Evolutionary conservation across 2,329 filamentous ascomycete species (phyloP), one percentile per base, ranked within the genome.

Genomic region (Talaromyces sp.): DNA sequence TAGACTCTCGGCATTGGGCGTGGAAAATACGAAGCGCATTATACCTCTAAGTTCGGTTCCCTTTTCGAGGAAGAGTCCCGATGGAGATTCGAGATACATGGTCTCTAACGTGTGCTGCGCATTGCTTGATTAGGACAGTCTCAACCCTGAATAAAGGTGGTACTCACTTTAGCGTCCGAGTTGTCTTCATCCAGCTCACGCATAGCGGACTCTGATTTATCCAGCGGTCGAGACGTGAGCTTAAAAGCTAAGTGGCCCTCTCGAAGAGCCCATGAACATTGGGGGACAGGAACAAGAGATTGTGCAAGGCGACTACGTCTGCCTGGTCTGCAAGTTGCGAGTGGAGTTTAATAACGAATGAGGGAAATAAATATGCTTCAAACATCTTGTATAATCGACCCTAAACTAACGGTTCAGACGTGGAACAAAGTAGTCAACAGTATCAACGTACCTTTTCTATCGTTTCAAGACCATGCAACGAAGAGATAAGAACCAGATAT

Each of bases 261-360:
- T 0, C 65, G 56, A 22, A 68, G 65, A 15, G 65, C 17, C 25
- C 41, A 39, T 67, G 61, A 22, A 65, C 10, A 25, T 27, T 66
- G 13, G 65, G 31, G 1, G 65, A 65, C 31, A 68, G n/a, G 3
- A 67, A 15, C 67, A 49, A 67, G 35, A 67, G 15, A 35, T 68
- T 68, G 41, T 43, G 33, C 17, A 68, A 58, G 31, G 31, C 22
- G 41, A 3, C 37, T 37, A 41, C 35, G 41, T 63, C 37, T 5
- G 49, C 47, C 22, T 61, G 50, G 17, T 41, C 13, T 45, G 17
- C 17, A 52, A 64, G 54, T 33, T 37, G 41, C 45, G 13, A 2
- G 11, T 33, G 62, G 37, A 54, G 45, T 52, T 60, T 59, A 17
- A 22, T 43, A 41, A 64, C 62, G 45, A 54, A 64, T 4, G 17